These are phyloP conservation scores for Aegilops longissima DNA, from an alignment of 176 grass and related monocot species.

Conservation along the genomic window DNA sequence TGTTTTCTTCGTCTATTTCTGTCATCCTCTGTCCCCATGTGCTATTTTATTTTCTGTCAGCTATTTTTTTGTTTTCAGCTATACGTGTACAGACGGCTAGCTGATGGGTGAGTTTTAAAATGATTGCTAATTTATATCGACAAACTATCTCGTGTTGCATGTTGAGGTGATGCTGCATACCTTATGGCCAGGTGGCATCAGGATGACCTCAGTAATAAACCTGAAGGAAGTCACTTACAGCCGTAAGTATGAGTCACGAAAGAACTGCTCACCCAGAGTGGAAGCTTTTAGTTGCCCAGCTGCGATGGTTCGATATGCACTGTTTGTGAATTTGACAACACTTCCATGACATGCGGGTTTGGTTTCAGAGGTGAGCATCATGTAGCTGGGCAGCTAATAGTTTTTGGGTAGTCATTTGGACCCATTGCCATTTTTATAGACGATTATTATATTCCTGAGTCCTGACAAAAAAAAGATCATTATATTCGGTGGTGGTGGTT, in stretches of 20 bases:
- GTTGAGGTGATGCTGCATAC: background rate
- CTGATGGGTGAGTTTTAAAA: background rate
- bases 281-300: background rate
- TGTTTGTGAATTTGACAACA: background rate
- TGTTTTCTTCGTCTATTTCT: background rate
- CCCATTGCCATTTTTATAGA: background rate
- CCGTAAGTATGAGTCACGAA: background rate
- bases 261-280: background rate
- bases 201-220: background rate
- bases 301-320: background rate
- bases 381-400: background rate
- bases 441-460: background rate
- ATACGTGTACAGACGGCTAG: background rate
- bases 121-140: background rate
- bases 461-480: background rate
- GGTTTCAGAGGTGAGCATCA: background rate
- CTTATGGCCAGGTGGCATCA: background rate
- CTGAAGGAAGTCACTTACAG: background rate
- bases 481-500: background rate
- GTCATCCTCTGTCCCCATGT: background rate
- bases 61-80: constrained; percentile 13
- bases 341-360: background rate
- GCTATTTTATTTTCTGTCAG: background rate
- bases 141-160: background rate
- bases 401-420: background rate